phyloP scores from a whole-genome alignment of 2,329 filamentous ascomycete species.

The Alternaria sp. region DNA sequence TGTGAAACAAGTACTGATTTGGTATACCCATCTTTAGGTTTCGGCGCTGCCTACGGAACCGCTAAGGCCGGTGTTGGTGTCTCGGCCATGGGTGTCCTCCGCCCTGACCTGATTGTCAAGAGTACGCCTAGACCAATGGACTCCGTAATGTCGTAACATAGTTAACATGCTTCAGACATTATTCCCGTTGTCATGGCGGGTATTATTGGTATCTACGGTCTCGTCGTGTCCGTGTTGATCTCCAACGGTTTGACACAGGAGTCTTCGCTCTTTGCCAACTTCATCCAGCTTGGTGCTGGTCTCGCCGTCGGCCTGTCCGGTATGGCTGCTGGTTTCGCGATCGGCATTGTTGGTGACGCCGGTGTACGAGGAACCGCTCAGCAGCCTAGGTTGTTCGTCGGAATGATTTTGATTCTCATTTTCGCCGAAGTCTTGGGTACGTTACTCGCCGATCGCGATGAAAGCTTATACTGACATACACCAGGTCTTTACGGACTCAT shows the following conservation, averaged over 20 bases:
- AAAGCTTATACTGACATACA: conserved; percentile 8
- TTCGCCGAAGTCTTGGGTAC: conserved; percentile 97
- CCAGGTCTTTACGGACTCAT: conserved; percentile 98
- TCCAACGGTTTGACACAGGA: conserved; percentile 61
- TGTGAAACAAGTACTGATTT: too few species aligned
- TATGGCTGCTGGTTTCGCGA: conserved; percentile 85
- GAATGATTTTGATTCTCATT: conserved; percentile 99
- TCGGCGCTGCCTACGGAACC: conserved; percentile 97
- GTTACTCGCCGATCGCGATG: conserved; percentile 44
- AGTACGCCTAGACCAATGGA: conserved; percentile 67
- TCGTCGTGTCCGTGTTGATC: conserved; percentile 63
- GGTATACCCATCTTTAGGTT: conserved; percentile 41
- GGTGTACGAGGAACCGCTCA: conserved; percentile 88
- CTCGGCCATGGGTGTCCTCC: conserved; percentile 95
- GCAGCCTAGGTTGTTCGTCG: conserved; percentile 87
- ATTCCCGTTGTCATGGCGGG: conserved; percentile 99
- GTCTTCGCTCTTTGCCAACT: conserved; percentile 59
- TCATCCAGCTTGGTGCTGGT: conserved; percentile 63
- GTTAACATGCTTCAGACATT: conserved; percentile 72
- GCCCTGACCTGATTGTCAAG: conserved; percentile 98
- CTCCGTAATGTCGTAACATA: neutral
- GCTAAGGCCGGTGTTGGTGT: conserved; percentile 99
- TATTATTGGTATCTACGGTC: conserved; percentile 96
- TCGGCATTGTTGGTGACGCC: conserved; percentile 73
- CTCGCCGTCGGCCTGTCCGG: conserved; percentile 78